Evolutionary conservation across 2,329 filamentous ascomycete genomes (phyloP), one percentile per base, ranked within the genome.

Genomic region (Sordariomycetes sp.): DNA sequence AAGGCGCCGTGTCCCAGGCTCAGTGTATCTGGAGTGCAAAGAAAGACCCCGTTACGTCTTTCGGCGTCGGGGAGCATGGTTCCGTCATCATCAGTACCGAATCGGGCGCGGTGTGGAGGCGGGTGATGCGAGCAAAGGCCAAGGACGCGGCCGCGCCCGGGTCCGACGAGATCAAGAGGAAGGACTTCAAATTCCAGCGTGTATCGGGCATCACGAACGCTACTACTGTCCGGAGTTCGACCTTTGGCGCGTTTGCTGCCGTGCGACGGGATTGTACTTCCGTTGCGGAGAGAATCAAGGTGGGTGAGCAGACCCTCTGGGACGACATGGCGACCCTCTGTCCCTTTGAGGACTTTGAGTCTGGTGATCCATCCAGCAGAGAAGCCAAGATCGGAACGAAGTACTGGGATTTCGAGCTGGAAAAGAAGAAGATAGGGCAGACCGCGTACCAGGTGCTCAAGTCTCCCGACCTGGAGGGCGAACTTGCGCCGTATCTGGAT

Each of bases 181-280:
- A 95, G 63, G 90, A 96, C 66, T 96, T 95, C 75, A 99, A 99
- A 67, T 99, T 97, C 63, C 85, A 92, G 64, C 85, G 94, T 58
- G 84, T 99, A 10, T 87, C 94, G 1, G 90, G 88, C 50, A 81
- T 99, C 58, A 96, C 90, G 1, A 85, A 90, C 39, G 89, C 95
- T 15, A 79, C 87, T 35, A 85, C 85, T 3, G 91, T 97, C 8
- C 81, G 90, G 62, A 92, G 90, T 63, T 97, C 94, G 36, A 82
- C 86, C 0, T 95, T 89, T 69, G 94, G 94, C 4, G 89, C 92
- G 0, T 97, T 92, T 73, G 88, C 90, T 36, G 90, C 90, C 2
- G 80, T 96, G 52, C 84, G 94, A 53, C 86, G 87, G 65, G 91
- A 96, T 64, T 89, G 85, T 61, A 84, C 91, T 65, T 84, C 95